phyloP scores from a whole-genome alignment of 1,284 basidiomycete genomes.

The Ustilago tritici region DNA sequence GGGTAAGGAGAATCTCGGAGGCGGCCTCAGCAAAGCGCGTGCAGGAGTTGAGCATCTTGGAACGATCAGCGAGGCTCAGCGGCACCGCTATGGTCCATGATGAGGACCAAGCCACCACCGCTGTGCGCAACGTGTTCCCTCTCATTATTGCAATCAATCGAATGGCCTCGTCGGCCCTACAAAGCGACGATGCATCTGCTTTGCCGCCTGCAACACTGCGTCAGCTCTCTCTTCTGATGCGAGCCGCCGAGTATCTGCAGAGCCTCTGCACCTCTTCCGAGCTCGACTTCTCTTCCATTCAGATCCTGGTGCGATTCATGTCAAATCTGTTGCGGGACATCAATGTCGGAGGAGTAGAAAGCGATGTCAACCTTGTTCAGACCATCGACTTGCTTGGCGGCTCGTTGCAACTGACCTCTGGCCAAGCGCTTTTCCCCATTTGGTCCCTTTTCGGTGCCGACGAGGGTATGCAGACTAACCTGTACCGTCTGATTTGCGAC shows the following conservation, averaged over 20 bases:
- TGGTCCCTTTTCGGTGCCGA: constrained; percentile 52
- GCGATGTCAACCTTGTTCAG: constrained; percentile 8
- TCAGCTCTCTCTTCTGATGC: constrained; percentile 31
- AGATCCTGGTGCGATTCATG: constrained; percentile 50
- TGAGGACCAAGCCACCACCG: constrained; percentile 39
- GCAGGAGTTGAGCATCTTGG: constrained; percentile 44
- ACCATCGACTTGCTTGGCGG: constrained; percentile 42
- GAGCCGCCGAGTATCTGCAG: constrained; percentile 37
- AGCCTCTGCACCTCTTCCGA: constrained; percentile 34
- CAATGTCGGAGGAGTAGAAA: constrained; percentile 12
- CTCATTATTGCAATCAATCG: constrained; percentile 23
- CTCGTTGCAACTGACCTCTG: constrained; percentile 47
- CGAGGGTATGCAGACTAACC: constrained; percentile 42
- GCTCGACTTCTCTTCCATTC: constrained; percentile 54
- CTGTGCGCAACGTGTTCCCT: constrained; percentile 44
- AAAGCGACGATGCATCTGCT: background rate
- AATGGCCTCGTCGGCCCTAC: constrained; percentile 18
- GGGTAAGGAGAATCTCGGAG: constrained; percentile 17
- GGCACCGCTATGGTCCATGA: constrained; percentile 30
- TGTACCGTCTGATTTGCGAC: constrained; percentile 44
- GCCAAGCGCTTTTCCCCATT: constrained; percentile 53
- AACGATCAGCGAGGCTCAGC: constrained; percentile 40
- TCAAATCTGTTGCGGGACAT: constrained; percentile 29
- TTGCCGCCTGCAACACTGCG: constrained; percentile 18
- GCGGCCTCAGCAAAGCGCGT: constrained; percentile 32